These are phyloP conservation scores for Chlorella sp. DNA, from an alignment of 139 green algal genomes.

Conservation along the genomic window DNA sequence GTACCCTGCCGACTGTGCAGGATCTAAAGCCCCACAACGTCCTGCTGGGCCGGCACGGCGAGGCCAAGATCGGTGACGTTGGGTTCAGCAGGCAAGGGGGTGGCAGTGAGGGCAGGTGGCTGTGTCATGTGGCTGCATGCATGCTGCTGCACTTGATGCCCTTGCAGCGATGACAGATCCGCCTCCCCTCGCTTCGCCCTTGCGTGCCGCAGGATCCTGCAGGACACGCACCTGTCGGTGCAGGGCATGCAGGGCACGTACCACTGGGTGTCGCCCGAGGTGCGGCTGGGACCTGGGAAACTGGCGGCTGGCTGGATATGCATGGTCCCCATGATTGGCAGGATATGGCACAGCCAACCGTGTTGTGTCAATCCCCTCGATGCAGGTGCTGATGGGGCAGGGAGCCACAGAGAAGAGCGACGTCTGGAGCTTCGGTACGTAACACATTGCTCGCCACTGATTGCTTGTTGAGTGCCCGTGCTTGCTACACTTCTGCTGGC, in stretches of 20 bases:
- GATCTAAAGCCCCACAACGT: conserved; percentile 43
- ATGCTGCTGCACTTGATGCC: background rate
- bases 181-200: too few species aligned
- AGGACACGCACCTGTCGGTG: background rate
- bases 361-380: background rate
- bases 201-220: background rate
- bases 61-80: conserved; percentile 40
- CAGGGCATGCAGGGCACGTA: background rate
- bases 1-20: background rate
- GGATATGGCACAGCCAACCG: too few species aligned
- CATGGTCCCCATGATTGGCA: too few species aligned
- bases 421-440: background rate
- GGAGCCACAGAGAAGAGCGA: background rate
- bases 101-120: background rate
- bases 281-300: too few species aligned
- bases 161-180: too few species aligned
- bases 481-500: too few species aligned
- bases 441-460: background rate
- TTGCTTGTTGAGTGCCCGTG: background rate
- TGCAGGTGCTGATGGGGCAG: background rate
- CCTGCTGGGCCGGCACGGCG: conserved; percentile 19
- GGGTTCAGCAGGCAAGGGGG: conserved; percentile 16
- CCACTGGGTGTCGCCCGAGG: background rate
- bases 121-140: background rate
- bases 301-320: too few species aligned